These are phyloP conservation scores for Amphichorda felina DNA, from an alignment of 2,329 filamentous ascomycete species.

Conservation along the genomic window DNA sequence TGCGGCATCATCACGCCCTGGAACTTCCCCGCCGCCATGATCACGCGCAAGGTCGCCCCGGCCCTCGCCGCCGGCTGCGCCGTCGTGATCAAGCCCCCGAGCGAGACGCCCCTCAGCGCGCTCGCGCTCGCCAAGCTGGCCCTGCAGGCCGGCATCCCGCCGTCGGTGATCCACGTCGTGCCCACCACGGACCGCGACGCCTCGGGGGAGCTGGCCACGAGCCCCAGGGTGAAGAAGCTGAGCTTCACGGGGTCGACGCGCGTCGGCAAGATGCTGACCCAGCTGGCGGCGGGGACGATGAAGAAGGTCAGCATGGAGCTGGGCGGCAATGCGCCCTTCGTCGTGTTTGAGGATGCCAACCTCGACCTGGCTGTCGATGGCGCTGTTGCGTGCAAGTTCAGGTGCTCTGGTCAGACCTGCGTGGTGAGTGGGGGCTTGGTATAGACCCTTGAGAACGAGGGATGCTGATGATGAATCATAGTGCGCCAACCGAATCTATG, in stretches of 20 bases:
- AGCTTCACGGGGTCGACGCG: conserved; percentile 58
- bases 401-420: conserved; percentile 48
- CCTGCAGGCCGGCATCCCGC: conserved; percentile 51
- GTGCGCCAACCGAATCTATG: conserved; percentile 25
- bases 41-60: conserved; percentile 24
- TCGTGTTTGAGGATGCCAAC: conserved; percentile 57
- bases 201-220: conserved; percentile 14
- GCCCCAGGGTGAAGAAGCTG: conserved; percentile 34
- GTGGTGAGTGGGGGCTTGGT: conserved; percentile 23
- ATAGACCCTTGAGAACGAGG: not conserved
- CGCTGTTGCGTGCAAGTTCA: conserved; percentile 31
- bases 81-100: conserved; percentile 58
- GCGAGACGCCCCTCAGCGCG: conserved; percentile 57
- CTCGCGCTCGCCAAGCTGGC: conserved; percentile 55
- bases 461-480: not conserved
- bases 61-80: conserved; percentile 60
- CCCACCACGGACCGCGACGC: conserved; percentile 15
- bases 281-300: conserved; percentile 47
- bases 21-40: conserved; percentile 49
- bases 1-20: conserved; percentile 52
- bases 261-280: conserved; percentile 51
- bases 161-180: conserved; percentile 14
- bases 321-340: conserved; percentile 55
- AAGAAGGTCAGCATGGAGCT: conserved; percentile 60
- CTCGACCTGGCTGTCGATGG: conserved; percentile 45